phyloP scores from a whole-genome alignment of 2,329 filamentous ascomycete species.

The Colletotrichum phormii region DNA sequence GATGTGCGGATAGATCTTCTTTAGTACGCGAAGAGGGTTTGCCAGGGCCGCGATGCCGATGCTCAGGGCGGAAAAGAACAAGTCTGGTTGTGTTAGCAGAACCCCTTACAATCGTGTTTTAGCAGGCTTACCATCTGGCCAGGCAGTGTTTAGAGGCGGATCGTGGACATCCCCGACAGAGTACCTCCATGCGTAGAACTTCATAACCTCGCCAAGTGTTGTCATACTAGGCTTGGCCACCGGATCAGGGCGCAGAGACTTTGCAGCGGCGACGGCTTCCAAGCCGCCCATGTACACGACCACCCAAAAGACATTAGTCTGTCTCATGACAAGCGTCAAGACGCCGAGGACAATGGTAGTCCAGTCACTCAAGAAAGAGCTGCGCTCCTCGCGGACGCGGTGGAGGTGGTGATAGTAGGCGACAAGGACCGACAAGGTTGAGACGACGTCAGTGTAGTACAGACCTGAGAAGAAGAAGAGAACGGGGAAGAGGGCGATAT shows the following conservation, averaged over 20 bases:
- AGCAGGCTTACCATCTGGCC: conserved; percentile 60
- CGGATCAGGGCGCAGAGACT: conserved; percentile 51
- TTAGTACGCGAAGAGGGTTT: conserved; percentile 59
- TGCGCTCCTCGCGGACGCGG: conserved; percentile 51
- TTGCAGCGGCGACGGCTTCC: conserved; percentile 65
- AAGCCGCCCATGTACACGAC: conserved; percentile 79
- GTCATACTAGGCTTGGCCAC: conserved; percentile 46
- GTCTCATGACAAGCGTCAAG: conserved; percentile 79
- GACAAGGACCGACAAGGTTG: conserved; percentile 79
- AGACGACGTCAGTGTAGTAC: conserved; percentile 94
- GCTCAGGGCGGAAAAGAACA: conserved; percentile 70
- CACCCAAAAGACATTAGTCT: conserved; percentile 98
- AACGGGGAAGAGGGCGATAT: conserved; percentile 86
- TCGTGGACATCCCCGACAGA: conserved; percentile 68
- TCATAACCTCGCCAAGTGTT: conserved; percentile 49
- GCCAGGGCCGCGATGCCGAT: conserved; percentile 68
- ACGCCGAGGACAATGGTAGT: conserved; percentile 68
- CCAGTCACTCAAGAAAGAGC: conserved; percentile 54
- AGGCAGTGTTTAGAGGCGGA: conserved; percentile 57
- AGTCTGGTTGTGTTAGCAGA: conserved; percentile 54
- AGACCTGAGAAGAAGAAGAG: conserved; percentile 96
- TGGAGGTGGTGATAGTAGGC: conserved; percentile 71
- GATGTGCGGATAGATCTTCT: conserved; percentile 69
- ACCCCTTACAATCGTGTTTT: not conserved
- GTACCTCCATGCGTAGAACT: conserved; percentile 56